phyloP scores from a whole-genome alignment of 1,284 basidiomycete species.

The Leccinum cinnamomeum region DNA sequence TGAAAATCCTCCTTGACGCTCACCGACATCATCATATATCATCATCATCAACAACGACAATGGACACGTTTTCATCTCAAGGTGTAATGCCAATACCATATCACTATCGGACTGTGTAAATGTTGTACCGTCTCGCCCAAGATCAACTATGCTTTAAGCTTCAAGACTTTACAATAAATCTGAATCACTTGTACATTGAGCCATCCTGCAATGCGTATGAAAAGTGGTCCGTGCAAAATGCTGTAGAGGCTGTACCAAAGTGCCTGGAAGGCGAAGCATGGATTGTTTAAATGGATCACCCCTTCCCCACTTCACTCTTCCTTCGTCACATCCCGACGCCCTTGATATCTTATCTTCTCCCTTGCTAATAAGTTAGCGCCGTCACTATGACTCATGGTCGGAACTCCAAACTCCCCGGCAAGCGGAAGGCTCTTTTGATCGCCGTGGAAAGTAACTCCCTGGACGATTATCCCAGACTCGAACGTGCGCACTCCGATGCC shows the following conservation, averaged over 20 bases:
- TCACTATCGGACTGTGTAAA: not conserved
- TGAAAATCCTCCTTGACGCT: conserved; percentile 20
- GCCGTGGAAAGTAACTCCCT: conserved; percentile 14
- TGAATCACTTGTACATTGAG: not conserved
- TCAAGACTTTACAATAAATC: not conserved
- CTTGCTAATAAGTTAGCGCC: not conserved
- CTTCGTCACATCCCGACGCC: not conserved
- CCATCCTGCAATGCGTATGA: not conserved
- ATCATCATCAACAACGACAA: not conserved
- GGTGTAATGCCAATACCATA: conserved; percentile 4
- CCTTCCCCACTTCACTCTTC: not conserved
- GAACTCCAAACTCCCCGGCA: not conserved
- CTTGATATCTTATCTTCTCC: conserved; percentile 18
- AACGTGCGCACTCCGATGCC: conserved; percentile 18
- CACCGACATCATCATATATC: not conserved
- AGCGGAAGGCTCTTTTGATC: conserved; percentile 25
- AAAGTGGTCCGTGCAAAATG: not conserved
- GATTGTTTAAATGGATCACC: conserved; percentile 6
- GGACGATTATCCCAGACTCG: conserved; percentile 5
- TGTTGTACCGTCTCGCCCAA: conserved; percentile 1
- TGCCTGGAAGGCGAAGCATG: not conserved
- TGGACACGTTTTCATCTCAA: conserved; percentile 5
- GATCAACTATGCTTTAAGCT: not conserved
- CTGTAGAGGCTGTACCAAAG: conserved; percentile 12
- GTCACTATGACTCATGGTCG: conserved; percentile 8